Percentiles rank a stretch among this genome's conserved stretches.
Conservation (phyloP, 106 monocot genomes). For the Allium sativum region DNA sequence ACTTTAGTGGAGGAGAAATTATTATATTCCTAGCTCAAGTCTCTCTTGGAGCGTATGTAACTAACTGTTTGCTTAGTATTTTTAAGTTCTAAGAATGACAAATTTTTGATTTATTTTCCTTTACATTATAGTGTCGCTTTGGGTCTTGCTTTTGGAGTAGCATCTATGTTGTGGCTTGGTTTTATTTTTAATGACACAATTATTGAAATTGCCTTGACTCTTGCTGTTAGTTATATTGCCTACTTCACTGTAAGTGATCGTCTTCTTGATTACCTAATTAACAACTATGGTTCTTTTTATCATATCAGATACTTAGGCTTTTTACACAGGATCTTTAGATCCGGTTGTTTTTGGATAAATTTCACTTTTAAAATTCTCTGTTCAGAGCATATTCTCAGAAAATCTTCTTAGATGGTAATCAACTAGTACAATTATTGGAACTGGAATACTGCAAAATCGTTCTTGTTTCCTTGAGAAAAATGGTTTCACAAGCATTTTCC, state of each 20-base stretch:
- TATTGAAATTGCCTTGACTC: conserved; percentile 88
- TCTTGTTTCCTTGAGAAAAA: too few relatives aligned
- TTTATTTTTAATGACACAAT: conserved; percentile 97
- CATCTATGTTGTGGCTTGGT: conserved; percentile 85
- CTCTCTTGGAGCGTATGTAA: conserved; percentile 90
- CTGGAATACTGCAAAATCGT: too few relatives aligned
- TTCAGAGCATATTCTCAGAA: neutral
- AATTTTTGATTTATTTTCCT: neutral
- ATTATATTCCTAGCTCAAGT: conserved; percentile 83
- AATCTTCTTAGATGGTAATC: neutral
- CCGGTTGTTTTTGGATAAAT: neutral
- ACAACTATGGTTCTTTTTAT: neutral
- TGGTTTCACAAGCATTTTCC: too few relatives aligned
- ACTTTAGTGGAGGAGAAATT: conserved; percentile 51
- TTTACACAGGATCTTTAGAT: neutral
- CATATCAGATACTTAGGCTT: too few relatives aligned
- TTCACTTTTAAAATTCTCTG: neutral
- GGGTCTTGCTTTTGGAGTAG: conserved; percentile 90
- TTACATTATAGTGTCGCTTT: conserved; percentile 59
- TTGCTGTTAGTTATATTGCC: conserved; percentile 90
- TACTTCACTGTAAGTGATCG: conserved; percentile 72
- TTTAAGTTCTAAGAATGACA: neutral
- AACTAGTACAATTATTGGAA: too few relatives aligned
- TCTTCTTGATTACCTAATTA: neutral
- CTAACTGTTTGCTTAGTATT: neutral